These are phyloP conservation scores for Ananas comosus DNA, from an alignment of 176 grass and related monocot genomes.

Conservation along the genomic window DNA sequence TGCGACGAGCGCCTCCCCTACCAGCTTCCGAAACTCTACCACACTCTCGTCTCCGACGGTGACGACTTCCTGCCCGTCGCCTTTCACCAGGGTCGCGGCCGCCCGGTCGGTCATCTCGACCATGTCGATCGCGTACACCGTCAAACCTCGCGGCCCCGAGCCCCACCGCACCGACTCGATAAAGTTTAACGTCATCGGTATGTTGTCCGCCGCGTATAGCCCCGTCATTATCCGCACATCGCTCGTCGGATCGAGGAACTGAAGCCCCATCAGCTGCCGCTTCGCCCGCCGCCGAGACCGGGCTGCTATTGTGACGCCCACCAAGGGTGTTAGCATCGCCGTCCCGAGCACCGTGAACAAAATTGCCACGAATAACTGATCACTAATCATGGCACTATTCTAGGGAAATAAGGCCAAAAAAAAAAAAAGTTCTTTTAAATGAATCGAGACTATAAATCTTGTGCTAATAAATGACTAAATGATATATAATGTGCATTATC, in stretches of 20 bases:
- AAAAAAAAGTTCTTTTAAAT: too few relatives aligned
- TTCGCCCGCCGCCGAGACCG: slow-evolving; percentile 45
- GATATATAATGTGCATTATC: too few relatives aligned
- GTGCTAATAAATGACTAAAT: too few relatives aligned
- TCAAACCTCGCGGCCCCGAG: slow-evolving; percentile 30
- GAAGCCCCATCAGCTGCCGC: slow-evolving; percentile 52
- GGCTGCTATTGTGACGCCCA: slow-evolving; percentile 35
- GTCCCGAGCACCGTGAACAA: slow-evolving; percentile 51
- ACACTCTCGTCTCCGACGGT: slow-evolving; percentile 61
- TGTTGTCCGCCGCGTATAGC: slow-evolving; percentile 44
- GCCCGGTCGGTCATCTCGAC: slow-evolving; percentile 60
- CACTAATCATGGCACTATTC: slow-evolving; percentile 41
- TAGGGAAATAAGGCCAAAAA: not conserved
- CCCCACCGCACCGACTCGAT: slow-evolving; percentile 49
- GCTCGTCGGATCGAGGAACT: slow-evolving; percentile 36
- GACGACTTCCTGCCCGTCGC: slow-evolving; percentile 40
- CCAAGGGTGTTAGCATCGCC: slow-evolving; percentile 40
- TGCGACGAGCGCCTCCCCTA: slow-evolving; percentile 47
- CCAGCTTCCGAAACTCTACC: slow-evolving; percentile 45
- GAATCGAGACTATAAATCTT: not conserved
- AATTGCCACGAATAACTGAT: slow-evolving; percentile 44
- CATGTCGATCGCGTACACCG: slow-evolving; percentile 57
- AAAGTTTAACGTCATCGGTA: slow-evolving; percentile 36
- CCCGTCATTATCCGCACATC: slow-evolving; percentile 52
- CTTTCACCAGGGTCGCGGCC: slow-evolving; percentile 39